Evolutionary conservation across 495 filamentous ascomycete species (phyloP).

Genomic region (Penicillium bovifimosum): DNA sequence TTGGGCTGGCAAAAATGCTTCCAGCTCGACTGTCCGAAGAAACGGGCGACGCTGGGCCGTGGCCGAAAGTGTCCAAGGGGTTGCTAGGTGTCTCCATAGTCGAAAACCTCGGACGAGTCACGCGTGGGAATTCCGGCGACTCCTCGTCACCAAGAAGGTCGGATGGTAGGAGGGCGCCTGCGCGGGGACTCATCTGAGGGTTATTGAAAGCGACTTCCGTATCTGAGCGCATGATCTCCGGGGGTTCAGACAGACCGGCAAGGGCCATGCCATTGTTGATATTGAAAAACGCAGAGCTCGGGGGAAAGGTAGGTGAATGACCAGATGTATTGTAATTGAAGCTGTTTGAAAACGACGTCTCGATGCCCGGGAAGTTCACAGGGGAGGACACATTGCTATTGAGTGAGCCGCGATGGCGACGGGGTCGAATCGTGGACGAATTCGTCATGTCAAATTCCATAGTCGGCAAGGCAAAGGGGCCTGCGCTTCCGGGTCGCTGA

Average conservation of each 20-base stretch:
- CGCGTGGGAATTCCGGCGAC: constrained; percentile 46
- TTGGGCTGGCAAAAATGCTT: constrained; percentile 64
- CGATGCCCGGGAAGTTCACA: constrained; percentile 37
- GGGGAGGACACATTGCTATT: constrained; percentile 46
- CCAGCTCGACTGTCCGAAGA: constrained; percentile 59
- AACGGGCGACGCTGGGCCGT: constrained; percentile 63
- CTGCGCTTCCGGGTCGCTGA: constrained; percentile 39
- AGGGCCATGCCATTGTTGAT: constrained; percentile 54
- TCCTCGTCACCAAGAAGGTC: constrained; percentile 77
- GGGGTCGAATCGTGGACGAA: constrained; percentile 40
- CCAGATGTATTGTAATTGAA: constrained; percentile 40
- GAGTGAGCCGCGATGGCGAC: constrained; percentile 45
- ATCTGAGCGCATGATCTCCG: constrained; percentile 37
- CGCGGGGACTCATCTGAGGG: constrained; percentile 76
- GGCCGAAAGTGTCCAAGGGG: constrained; percentile 34
- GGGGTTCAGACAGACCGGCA: constrained; percentile 33
- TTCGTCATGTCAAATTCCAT: constrained; percentile 41
- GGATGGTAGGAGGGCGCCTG: constrained; percentile 70
- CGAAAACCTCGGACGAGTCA: constrained; percentile 35
- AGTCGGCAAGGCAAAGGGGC: constrained; percentile 39
- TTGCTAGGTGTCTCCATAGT: constrained; percentile 32
- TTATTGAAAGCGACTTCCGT: constrained; percentile 49
- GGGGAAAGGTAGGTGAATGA: constrained; percentile 45
- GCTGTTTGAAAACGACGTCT: constrained; percentile 32
- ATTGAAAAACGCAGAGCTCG: constrained; percentile 51